Evolutionary conservation across 2,329 filamentous ascomycete species (phyloP), one percentile per base, ranked within the genome.

Genomic region (Phialemoniopsis sp.): DNA sequence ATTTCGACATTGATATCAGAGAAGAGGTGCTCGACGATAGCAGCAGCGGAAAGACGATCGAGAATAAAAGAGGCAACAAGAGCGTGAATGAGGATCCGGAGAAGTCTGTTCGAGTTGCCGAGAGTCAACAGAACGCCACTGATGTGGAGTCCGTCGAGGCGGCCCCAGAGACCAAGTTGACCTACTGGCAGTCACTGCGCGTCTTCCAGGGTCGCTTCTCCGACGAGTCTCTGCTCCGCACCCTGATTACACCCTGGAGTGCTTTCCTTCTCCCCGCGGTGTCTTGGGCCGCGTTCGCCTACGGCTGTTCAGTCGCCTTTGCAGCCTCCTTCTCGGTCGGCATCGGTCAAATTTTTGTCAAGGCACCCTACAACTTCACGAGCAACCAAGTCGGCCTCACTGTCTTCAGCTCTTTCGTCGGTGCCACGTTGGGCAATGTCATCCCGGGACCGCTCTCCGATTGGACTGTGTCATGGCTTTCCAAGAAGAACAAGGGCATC

Each of bases 301-400:
- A 63, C 8, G 64, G 64, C 13, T 57, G 58, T 29, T 54, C 61
- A 58, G 3, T 60, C 58, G 21, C 62, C 64, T 43, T 59, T n/a
- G n/a, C n/a, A n/a, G n/a, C n/a, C n/a, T n/a, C n/a, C 30, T 64
- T 68, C n/a, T 61, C 63, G 3, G 58, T 66, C 31, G 63, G 63
- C 5, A 64, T 63, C 43, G 61, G 62, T 10, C 65, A 63, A 35
- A 61, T 68, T 19, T 69, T 70, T 55, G 60, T 56, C 38, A 52
- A 52, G 5, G 60, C 63, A 14, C 66, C 66, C 2, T 69, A 68
- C 49, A 48, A 52, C 36, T 56, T 68, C 34, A 48, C 47, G 14
- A 50, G 62, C 2, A 54, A 54, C 3, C 57, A 58, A 6, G 60
- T 68, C 26, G 66, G 66, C 36, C 49, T 68, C 2, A 46, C 41